A percentile compares a stretch with the other conserved stretches of the same genome.
Evolutionary conservation across 176 grass and related monocot species (phyloP).

Genomic region (Dendrocalamus sinicus): DNA sequence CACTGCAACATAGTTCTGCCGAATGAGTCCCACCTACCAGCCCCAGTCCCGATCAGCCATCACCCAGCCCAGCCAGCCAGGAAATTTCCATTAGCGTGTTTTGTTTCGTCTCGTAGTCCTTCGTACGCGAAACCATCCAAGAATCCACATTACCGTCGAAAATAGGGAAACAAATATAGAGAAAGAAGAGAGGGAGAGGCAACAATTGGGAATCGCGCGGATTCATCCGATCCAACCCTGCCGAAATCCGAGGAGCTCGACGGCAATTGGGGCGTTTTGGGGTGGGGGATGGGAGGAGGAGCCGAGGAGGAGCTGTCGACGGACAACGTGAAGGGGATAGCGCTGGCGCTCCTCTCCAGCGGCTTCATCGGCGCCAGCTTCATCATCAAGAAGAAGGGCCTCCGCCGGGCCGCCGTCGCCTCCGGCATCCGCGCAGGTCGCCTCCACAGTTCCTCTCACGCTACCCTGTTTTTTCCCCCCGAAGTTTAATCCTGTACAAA

Average conservation of each 20-base stretch:
- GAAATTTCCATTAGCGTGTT: neutral
- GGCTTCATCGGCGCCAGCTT: constrained; percentile 96
- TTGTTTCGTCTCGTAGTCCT: constrained; percentile 18
- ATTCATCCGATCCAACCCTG: neutral
- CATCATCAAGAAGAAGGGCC: constrained; percentile 99
- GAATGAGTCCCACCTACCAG: too few relatives aligned
- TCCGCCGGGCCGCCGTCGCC: constrained; percentile 74
- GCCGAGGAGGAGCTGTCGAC: constrained; percentile 60
- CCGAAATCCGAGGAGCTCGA: constrained; percentile 12
- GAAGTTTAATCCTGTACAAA: neutral
- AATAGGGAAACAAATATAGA: neutral
- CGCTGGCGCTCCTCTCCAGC: constrained; percentile 82
- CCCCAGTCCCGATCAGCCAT: too few relatives aligned
- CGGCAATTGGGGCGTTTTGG: neutral
- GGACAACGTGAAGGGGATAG: constrained; percentile 88
- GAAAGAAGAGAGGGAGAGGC: neutral
- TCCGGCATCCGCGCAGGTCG: constrained; percentile 88
- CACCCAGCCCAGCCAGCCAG: too few relatives aligned
- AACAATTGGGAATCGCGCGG: neutral
- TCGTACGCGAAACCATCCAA: constrained; percentile 10
- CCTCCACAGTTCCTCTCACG: neutral
- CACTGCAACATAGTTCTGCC: too few relatives aligned
- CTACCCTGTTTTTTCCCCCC: neutral
- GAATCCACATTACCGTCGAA: neutral
- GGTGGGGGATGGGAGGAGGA: constrained; percentile 21